Conservation (phyloP, 441 rosid species). For the Pelargonium fulgidum region DNA sequence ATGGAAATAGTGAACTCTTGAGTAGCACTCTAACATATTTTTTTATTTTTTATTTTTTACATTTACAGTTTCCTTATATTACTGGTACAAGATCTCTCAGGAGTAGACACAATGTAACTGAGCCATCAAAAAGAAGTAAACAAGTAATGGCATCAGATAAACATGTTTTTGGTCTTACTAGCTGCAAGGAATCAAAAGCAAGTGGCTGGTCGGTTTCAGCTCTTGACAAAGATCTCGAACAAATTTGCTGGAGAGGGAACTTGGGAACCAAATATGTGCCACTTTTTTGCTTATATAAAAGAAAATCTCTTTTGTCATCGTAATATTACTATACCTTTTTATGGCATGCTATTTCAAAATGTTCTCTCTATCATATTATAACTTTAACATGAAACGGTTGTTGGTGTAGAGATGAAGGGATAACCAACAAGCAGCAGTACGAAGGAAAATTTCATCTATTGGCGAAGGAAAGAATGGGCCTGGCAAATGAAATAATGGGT, state of each 20-base stretch:
- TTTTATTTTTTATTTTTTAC: no score
- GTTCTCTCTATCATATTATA: not conserved
- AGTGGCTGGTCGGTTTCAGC: slow-evolving; percentile 53
- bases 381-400: not conserved
- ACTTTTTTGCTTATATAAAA: slow-evolving; percentile 63
- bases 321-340: slow-evolving; percentile 24
- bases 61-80: slow-evolving; percentile 56
- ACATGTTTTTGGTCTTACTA: slow-evolving; percentile 46
- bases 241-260: slow-evolving; percentile 67
- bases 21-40: not conserved
- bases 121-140: not conserved
- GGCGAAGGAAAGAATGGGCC: slow-evolving; percentile 45
- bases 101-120: slow-evolving; percentile 17
- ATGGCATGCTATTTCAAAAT: not conserved
- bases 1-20: not conserved
- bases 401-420: slow-evolving; percentile 46
- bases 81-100: slow-evolving; percentile 22
- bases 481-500: slow-evolving; percentile 45
- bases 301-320: slow-evolving; percentile 41
- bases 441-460: slow-evolving; percentile 42
- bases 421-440: slow-evolving; percentile 28
- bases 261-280: slow-evolving; percentile 23
- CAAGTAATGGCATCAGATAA: slow-evolving; percentile 18
- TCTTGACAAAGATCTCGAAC: slow-evolving; percentile 38
- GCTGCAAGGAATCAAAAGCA: slow-evolving; percentile 62